Evolutionary conservation across 192 early-diverging fungal genomes (phyloP), one percentile per base, ranked within the genome.

Genomic region (Radiomyces spectabilis): DNA sequence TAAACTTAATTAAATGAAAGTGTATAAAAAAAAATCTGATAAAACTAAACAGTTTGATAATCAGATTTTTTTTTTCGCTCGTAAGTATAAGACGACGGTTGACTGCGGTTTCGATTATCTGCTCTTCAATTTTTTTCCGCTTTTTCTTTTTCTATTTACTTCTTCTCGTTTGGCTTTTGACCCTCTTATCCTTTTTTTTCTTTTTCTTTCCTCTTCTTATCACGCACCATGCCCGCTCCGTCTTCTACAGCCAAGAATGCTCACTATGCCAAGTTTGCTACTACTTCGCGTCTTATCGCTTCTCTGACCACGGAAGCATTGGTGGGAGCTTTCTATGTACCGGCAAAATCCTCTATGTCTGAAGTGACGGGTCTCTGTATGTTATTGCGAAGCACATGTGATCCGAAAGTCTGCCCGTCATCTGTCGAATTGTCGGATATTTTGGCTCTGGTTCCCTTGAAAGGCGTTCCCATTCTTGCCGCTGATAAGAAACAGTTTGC

Each of bases 261-360:
- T 24, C 64, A 66, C 12, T 66, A 43, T 55, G 45, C 64, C 21
- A 49, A 52, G n/a, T 74, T 77, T 55, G 79, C 81, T 45, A 77
- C 76, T 1, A 53, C 63, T 6, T 80, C 81, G 8, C 73, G 83
- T n/a, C 62, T 83, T 4, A 51, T 83, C 18, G 43, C 72, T 4
- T 83, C 81, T 31, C 54, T 81, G 4, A 73, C 75, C 21, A 80
- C 74, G 33, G 83, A 85, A 62, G 34, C 43, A 3, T 64, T 85
- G 9, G 74, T 73, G 7, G 40, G 61, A 21, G 74, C 76, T 21
- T 59, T 59, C 59, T 74, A 71, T 45, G 53, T 74, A 10, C 19
- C 47, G 0, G 26, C 43, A 21, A 54, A 50, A 19, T 21, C 18
- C 33, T 25, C 25, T 32, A 16, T 9, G 5, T 3, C 22, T 4